Evolutionary conservation across 257 asterid species (phyloP), one percentile per base, ranked within the genome.

Genomic region (Anisodus acutangulus): DNA sequence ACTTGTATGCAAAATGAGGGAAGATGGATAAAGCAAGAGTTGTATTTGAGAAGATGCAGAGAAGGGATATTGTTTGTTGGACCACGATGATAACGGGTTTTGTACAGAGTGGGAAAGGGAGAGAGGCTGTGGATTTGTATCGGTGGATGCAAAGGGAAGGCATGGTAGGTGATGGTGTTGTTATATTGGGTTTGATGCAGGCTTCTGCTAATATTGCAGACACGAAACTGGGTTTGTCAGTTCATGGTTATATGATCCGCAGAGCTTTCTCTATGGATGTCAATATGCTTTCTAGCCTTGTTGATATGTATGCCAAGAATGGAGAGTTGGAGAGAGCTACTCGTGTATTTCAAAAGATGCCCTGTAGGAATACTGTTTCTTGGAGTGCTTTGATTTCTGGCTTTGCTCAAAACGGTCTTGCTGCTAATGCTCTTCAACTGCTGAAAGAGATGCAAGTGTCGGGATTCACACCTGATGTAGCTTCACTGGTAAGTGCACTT

Each of bases 321-420:
- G 94, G 96, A 60, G 89, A 89, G 74, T 35, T 92, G 39, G 89
- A 83, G 16, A 47, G 76, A 39, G 97, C 98, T 82, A 88, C 89
- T 83, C 53, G 84, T 39, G 51, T 93, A 76, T 92, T 93, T 69
- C 82, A 87, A 85, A 67, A 85, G 9, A 89, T 93, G 88, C 71
- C 86, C 67, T 63, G 3, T 55, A 90, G 69, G 87, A 92, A 89
- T 86, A 90, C 55, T 19, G 90, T 95, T 88, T 88, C 98, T 54
- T 95, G 98, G 98, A 90, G 95, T 82, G 89, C 94, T 80, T 84
- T 95, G 93, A 89, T 95, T 81, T 93, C 94, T 5, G 96, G 94
- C 22, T 87, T 82, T 81, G 93, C 95, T 49, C 97, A 89, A 83
- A 95, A 92, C 51, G 97, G 97, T 37, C 60, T 84, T 80, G 87